Percentiles rank a stretch among this genome's conserved stretches.
Conservation (phyloP, 176 grass and related monocot genomes). For the Juncus effusus region DNA sequence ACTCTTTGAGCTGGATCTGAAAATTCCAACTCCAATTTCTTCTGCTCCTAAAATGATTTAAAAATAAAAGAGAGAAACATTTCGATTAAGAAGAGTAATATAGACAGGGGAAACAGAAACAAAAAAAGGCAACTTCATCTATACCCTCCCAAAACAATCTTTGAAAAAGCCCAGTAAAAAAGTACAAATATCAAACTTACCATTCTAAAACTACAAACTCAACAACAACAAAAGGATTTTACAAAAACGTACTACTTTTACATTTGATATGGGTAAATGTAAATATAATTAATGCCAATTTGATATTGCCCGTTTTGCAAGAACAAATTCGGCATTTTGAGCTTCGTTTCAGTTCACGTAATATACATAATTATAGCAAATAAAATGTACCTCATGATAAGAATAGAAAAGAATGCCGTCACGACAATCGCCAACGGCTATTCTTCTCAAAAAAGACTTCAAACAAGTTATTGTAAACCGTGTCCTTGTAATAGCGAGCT, state of each 20-base stretch:
- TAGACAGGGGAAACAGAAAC: too few relatives aligned
- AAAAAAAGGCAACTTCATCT: too few relatives aligned
- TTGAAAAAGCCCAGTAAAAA: too few relatives aligned
- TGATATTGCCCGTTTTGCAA: background rate
- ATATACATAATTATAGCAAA: conserved; percentile 25
- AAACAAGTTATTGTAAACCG: conserved; percentile 92
- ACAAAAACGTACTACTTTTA: background rate
- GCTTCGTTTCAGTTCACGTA: background rate
- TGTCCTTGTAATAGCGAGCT: conserved; percentile 51
- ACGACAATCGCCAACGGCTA: conserved; percentile 97
- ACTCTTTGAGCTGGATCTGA: conserved; percentile 88
- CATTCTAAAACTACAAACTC: too few relatives aligned
- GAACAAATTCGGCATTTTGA: background rate
- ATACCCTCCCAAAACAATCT: too few relatives aligned
- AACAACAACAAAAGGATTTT: too few relatives aligned
- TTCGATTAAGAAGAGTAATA: background rate
- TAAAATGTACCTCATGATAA: conserved; percentile 68
- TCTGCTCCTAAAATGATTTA: conserved; percentile 45
- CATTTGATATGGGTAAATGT: conserved; percentile 2
- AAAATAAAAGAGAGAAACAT: conserved; percentile 17
- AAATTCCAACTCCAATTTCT: conserved; percentile 73
- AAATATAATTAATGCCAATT: background rate
- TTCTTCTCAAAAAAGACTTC: conserved; percentile 62
- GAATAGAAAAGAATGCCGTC: conserved; percentile 98
- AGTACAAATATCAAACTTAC: too few relatives aligned